These are phyloP conservation scores for Somion occarium DNA, from an alignment of 1,284 basidiomycete species.

Conservation along the genomic window DNA sequence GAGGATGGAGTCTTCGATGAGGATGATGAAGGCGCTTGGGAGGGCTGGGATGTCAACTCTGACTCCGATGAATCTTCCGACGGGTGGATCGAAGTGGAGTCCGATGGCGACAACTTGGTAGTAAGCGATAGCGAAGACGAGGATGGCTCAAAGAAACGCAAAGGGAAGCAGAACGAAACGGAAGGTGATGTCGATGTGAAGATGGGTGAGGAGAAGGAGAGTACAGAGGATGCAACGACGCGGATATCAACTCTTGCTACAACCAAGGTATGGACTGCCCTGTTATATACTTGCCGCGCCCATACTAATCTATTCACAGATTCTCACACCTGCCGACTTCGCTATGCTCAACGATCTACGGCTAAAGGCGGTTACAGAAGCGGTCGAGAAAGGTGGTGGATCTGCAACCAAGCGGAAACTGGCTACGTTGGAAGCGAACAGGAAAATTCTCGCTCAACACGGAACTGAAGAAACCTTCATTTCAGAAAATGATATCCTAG, in stretches of 20 bases:
- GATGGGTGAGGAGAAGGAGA: constrained; percentile 19
- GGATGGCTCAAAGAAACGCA: constrained; percentile 36
- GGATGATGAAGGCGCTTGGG: constrained; percentile 78
- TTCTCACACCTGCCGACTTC: constrained; percentile 97
- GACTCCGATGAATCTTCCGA: constrained; percentile 52
- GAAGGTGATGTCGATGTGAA: constrained; percentile 24
- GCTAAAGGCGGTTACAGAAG: constrained; percentile 74
- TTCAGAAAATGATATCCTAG: constrained; percentile 90
- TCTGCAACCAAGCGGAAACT: constrained; percentile 86
- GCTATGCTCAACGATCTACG: constrained; percentile 89
- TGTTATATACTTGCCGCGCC: neutral
- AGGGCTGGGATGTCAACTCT: constrained; percentile 85
- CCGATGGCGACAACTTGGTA: constrained; percentile 69
- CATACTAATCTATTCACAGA: constrained; percentile 42
- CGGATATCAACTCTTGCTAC: constrained; percentile 67
- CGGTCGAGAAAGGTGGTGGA: constrained; percentile 69
- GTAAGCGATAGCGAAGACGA: constrained; percentile 89
- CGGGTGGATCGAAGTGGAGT: constrained; percentile 86
- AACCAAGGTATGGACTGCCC: constrained; percentile 54
- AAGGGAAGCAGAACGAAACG: constrained; percentile 30
- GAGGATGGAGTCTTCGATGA: constrained; percentile 49
- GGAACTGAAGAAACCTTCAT: constrained; percentile 64
- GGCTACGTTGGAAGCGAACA: constrained; percentile 68
- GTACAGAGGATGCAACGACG: constrained; percentile 19
- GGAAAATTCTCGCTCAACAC: constrained; percentile 42